These are phyloP conservation scores for Trichoderma atrobrunneum DNA, from an alignment of 2,329 filamentous ascomycete genomes.

Conservation along the genomic window DNA sequence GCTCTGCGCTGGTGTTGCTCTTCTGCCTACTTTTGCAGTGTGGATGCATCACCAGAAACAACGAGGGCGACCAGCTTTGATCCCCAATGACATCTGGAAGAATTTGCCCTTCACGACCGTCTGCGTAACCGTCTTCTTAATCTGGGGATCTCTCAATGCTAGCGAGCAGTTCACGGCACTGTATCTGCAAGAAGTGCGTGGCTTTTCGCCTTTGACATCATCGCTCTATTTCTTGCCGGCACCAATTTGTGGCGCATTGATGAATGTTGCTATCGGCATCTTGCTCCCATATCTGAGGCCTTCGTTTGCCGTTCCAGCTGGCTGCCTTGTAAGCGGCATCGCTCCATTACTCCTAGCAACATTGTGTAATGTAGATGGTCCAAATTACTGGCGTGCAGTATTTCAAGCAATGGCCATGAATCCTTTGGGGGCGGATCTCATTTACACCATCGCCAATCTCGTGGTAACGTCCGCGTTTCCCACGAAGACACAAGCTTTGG, in stretches of 20 bases:
- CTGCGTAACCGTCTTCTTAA: not conserved
- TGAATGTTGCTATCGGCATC: not conserved
- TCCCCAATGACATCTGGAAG: not conserved
- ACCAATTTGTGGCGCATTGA: not conserved
- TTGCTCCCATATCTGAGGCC: not conserved
- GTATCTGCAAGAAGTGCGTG: not conserved
- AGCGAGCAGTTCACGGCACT: not conserved
- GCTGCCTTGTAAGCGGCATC: not conserved
- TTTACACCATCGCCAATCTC: constrained; percentile 4
- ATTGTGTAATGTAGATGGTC: not conserved
- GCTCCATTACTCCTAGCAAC: not conserved
- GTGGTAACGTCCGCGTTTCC: constrained; percentile 1
- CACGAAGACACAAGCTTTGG: not conserved
- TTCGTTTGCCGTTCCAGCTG: not conserved
- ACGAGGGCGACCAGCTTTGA: not conserved
- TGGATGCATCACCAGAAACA: not conserved
- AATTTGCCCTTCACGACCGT: not conserved
- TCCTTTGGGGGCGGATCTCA: not conserved
- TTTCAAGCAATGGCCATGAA: constrained; percentile 4
- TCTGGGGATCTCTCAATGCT: not conserved
- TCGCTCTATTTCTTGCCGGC: not conserved
- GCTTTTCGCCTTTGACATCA: not conserved
- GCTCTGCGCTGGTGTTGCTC: not conserved
- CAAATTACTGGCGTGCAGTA: not conserved
- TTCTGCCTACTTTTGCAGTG: not conserved